phyloP scores from a whole-genome alignment of 169 alveolate species.

The Prorocentrum cordatum region DNA sequence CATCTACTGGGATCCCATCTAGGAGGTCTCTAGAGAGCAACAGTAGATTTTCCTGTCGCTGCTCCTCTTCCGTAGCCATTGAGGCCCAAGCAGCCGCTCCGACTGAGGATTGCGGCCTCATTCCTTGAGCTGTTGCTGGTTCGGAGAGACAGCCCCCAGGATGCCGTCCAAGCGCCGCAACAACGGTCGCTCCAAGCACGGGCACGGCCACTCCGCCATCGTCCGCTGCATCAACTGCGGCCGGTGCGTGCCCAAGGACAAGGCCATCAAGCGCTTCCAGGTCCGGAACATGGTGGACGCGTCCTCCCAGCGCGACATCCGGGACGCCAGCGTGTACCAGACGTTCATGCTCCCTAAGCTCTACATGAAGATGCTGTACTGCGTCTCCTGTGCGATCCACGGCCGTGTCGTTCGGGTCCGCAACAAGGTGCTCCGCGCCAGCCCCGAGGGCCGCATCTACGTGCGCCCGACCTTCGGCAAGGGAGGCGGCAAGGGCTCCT shows the following conservation, averaged over 20 bases:
- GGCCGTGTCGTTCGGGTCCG: constrained; percentile 94
- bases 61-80: too few species aligned
- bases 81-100: too few species aligned
- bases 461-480: too few species aligned
- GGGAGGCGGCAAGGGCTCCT: too few species aligned
- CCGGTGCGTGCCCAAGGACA: constrained; percentile 95
- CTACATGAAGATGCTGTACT: constrained; percentile 96
- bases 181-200: constrained; percentile 98
- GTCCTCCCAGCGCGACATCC: constrained; percentile 63
- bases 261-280: constrained; percentile 97
- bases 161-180: constrained; percentile 99
- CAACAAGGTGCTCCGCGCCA: constrained; percentile 67
- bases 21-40: too few species aligned
- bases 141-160: too few species aligned
- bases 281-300: constrained; percentile 92
- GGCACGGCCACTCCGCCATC: constrained; percentile 95
- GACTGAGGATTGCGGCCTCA: too few species aligned
- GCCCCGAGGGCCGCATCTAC: constrained; percentile 68
- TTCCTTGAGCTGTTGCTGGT: too few species aligned
- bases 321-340: constrained; percentile 41
- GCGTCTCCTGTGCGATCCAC: constrained; percentile 99
- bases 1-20: too few species aligned
- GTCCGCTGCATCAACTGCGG: constrained; percentile 98
- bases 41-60: too few species aligned
- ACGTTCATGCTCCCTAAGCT: constrained; percentile 85